Base-by-base conservation (phyloP, 306 rosid species). In the Fagus crenata region DNA sequence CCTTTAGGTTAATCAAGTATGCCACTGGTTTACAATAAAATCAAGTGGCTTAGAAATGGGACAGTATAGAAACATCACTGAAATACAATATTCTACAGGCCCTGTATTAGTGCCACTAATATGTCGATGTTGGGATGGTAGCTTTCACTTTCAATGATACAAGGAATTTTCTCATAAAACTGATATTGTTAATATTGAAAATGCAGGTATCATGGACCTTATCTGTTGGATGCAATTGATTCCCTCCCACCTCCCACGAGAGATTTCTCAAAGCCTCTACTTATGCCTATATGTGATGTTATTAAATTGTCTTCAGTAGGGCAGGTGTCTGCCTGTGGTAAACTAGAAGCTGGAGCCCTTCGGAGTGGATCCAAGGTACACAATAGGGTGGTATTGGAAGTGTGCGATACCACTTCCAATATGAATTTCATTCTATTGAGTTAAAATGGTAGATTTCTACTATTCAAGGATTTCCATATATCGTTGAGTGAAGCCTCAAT, bases 261-360 rank as follows among this genome's bases (percentile, higher is more conserved):
- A 87, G 98, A 95, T 69, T 90, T 87, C 75, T 86, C 93, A 18
- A 92, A 89, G 87, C 99, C 99, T 32, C 77, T 92, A 68, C 89
- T 90, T 56, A 91, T 95, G 97, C 99, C 99, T 6, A 81, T 95
- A 85, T 95, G 99, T 67, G 99, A 95, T 79, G 92, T 88, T 72
- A 80, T 92, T 73, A 91, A 87, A 83, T 84, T 88, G 71, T 67
- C 90, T 61, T 77, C 89, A 35, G 83, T 88, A 43, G 97, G 97
- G 35, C 97, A 89, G 83, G 91, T 89, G 54, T 90, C 96, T 80
- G 98, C 97, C 72, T 86, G 89, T 82, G 99, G 99, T 77, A 95
- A 95, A 84, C 80, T 95, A 81, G 99, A 91, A 88, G 92, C 99
- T 43, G 99, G 99, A 78, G 99, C 99, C 85, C 90, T 95, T 87